A percentile compares a stretch with the other conserved stretches of the same genome.
phyloP scores from a whole-genome alignment of 2,329 filamentous ascomycete genomes.

The Claviceps citrina region DNA sequence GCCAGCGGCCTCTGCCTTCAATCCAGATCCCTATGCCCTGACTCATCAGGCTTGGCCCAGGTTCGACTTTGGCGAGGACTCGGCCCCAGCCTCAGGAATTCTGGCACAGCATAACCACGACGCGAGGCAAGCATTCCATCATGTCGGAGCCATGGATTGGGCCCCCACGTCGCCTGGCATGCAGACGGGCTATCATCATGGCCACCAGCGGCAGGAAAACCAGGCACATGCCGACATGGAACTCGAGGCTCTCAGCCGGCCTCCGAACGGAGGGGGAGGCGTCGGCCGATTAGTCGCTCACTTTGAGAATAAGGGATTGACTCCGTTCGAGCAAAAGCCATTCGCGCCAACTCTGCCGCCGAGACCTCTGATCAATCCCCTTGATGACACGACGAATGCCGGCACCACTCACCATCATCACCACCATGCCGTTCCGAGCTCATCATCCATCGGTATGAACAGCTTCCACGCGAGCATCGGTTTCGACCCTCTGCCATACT shows the following conservation, averaged over 20 bases:
- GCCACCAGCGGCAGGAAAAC: slow-evolving; percentile 6
- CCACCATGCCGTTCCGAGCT: slow-evolving; percentile 9
- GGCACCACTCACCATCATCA: slow-evolving; percentile 6
- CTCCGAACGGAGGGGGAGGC: slow-evolving; percentile 10
- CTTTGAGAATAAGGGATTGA: slow-evolving; percentile 23
- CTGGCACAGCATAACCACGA: slow-evolving; percentile 14
- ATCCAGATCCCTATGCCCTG: slow-evolving; percentile 17
- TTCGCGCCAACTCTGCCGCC: slow-evolving; percentile 22
- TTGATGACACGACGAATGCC: too few relatives aligned
- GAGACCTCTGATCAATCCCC: too few relatives aligned
- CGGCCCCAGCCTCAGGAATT: slow-evolving; percentile 10
- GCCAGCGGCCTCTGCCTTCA: slow-evolving; percentile 17
- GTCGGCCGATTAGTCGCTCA: slow-evolving; percentile 26
- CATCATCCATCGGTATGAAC: slow-evolving; percentile 12
- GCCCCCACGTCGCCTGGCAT: slow-evolving; percentile 16
- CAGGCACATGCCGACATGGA: slow-evolving; percentile 12
- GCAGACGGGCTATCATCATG: slow-evolving; percentile 15
- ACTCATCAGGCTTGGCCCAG: slow-evolving; percentile 18
- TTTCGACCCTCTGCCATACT: slow-evolving; percentile 6
- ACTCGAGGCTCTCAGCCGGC: slow-evolving; percentile 13
- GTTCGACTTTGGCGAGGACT: slow-evolving; percentile 15
- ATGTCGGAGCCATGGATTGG: slow-evolving; percentile 24
- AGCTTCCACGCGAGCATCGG: slow-evolving; percentile 6
- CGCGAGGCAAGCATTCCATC: slow-evolving; percentile 13
- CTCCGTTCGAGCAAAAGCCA: slow-evolving; percentile 21